A percentile compares a stretch with the other conserved stretches of the same genome.
Conservation (phyloP, 495 filamentous ascomycete genomes). For the Hypoxylon crocopeplum region DNA sequence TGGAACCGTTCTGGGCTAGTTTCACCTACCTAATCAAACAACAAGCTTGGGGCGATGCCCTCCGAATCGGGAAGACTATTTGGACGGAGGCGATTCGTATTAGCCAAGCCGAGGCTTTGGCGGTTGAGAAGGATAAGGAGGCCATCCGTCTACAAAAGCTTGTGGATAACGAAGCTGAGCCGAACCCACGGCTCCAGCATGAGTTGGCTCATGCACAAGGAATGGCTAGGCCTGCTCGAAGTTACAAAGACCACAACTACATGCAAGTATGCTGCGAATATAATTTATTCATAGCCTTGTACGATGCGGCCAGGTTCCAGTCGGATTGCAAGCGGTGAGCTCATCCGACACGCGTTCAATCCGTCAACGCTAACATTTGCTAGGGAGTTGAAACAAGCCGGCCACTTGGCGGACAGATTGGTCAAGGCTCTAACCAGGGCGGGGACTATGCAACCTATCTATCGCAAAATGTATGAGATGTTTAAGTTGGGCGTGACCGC, state of each 20-base stretch:
- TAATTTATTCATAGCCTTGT: conserved; percentile 40
- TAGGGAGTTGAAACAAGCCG: conserved; percentile 44
- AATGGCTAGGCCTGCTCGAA: conserved; percentile 18
- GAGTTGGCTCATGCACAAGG: conserved; percentile 4
- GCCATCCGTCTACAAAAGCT: conserved; percentile 7
- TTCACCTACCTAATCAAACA: conserved; percentile 17
- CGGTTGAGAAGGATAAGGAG: conserved; percentile 12
- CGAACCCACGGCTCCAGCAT: too few relatives aligned
- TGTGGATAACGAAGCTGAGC: background rate
- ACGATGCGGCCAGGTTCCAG: conserved; percentile 40
- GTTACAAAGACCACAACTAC: background rate
- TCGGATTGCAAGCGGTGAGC: conserved; percentile 43
- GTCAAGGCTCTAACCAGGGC: conserved; percentile 13
- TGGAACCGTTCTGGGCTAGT: conserved; percentile 8
- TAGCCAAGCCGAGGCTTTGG: conserved; percentile 6
- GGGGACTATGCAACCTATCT: conserved; percentile 7
- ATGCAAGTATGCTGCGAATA: conserved; percentile 40
- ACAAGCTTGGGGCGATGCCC: conserved; percentile 20
- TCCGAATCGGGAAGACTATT: conserved; percentile 10
- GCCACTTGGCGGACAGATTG: conserved; percentile 6
- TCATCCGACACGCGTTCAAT: background rate
- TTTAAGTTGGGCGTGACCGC: conserved; percentile 1
- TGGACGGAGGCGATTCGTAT: conserved; percentile 23
- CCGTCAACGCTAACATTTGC: conserved; percentile 1
- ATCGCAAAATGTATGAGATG: conserved; percentile 5